phyloP scores from a whole-genome alignment of 2,329 filamentous ascomycete species.

The Paraphaeosphaeria minitans region DNA sequence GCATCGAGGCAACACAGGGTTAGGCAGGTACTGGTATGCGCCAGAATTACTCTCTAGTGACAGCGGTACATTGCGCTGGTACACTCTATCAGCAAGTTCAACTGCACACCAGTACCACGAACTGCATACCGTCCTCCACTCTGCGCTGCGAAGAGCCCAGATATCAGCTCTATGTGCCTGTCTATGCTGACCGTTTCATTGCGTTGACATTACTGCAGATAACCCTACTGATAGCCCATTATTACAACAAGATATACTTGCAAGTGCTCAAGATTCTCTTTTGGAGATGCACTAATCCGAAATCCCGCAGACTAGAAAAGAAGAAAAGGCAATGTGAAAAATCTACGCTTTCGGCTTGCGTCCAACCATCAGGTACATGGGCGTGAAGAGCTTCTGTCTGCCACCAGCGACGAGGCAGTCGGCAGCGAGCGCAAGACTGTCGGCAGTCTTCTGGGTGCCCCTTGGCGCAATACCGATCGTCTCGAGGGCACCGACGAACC shows the following conservation, averaged over 20 bases:
- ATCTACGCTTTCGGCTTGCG: slow-evolving; percentile 69
- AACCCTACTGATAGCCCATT: slow-evolving; percentile 1
- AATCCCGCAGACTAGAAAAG: slow-evolving; percentile 20
- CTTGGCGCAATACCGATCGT: slow-evolving; percentile 73
- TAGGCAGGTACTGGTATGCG: too few relatives aligned
- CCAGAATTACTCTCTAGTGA: too few relatives aligned
- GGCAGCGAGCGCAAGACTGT: slow-evolving; percentile 79
- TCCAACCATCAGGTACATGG: slow-evolving; percentile 97
- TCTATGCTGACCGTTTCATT: slow-evolving; percentile 10
- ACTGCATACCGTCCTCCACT: neutral
- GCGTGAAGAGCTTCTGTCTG: slow-evolving; percentile 90
- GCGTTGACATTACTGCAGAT: slow-evolving; percentile 10
- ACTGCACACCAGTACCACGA: neutral
- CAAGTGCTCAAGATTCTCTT: slow-evolving; percentile 14
- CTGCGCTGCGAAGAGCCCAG: neutral
- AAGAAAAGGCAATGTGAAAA: slow-evolving; percentile 2
- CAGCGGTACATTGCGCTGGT: too few relatives aligned
- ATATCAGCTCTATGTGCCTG: slow-evolving; percentile 4
- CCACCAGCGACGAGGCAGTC: slow-evolving; percentile 88
- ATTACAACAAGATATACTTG: slow-evolving; percentile 9
- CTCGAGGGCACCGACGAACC: slow-evolving; percentile 78
- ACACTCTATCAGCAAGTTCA: too few relatives aligned
- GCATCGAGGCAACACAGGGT: too few relatives aligned
- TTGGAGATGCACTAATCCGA: slow-evolving; percentile 22
- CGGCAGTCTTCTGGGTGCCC: slow-evolving; percentile 93